Conservation (phyloP, 129 eudicot species). For the Helichrysum umbraculigerum region DNA sequence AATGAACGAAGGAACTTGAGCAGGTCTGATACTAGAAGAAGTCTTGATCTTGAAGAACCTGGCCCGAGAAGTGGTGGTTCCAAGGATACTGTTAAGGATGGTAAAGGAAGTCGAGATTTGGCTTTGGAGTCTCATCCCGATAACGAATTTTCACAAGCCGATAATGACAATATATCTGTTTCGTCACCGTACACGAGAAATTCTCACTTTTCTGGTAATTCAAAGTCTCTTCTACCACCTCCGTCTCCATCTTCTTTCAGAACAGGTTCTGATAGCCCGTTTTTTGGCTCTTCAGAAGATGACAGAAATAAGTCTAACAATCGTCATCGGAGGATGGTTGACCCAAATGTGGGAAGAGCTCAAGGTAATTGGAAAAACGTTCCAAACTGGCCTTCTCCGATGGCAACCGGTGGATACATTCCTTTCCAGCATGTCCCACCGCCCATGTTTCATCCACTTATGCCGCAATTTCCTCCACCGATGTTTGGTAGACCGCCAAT, state of each 20-base stretch:
- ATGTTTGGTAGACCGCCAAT: conserved; percentile 81
- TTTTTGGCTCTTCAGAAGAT: conserved; percentile 48
- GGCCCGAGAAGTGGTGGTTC: conserved; percentile 70
- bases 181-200: conserved; percentile 63
- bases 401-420: conserved; percentile 77
- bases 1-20: conserved; percentile 57
- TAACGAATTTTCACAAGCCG: conserved; percentile 61
- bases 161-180: conserved; percentile 63
- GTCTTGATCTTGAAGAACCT: conserved; percentile 64
- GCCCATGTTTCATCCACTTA: conserved; percentile 75
- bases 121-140: conserved; percentile 36
- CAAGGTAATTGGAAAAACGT: conserved; percentile 80
- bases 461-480: conserved; percentile 83
- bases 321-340: conserved; percentile 72
- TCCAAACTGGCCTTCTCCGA: conserved; percentile 85
- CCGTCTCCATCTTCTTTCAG: conserved; percentile 6
- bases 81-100: conserved; percentile 54
- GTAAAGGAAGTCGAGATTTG: conserved; percentile 64
- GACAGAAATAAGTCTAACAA: conserved; percentile 63
- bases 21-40: conserved; percentile 58
- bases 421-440: conserved; percentile 91
- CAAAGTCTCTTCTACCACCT: conserved; percentile 1
- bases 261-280: conserved; percentile 1
- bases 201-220: conserved; percentile 47
- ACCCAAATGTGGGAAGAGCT: conserved; percentile 60